phyloP scores from a whole-genome alignment of 345 rosid genomes.

The Firmiana major region DNA sequence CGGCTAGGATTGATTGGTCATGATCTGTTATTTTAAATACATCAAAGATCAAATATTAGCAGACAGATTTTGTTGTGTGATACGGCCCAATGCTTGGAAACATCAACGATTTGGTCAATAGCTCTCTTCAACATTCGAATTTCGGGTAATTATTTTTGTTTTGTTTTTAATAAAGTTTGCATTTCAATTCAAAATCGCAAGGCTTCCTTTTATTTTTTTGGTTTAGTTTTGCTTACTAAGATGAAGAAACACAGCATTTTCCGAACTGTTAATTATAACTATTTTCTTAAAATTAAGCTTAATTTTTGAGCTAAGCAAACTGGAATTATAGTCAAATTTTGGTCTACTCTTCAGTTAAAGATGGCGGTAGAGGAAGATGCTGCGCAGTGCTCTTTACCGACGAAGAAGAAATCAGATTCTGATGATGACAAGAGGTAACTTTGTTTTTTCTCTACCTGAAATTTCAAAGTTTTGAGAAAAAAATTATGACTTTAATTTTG shows the following conservation, averaged over 20 bases:
- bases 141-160: not conserved
- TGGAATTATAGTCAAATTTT: not conserved
- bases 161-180: not conserved
- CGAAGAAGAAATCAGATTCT: constrained; percentile 52
- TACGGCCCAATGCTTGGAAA: not conserved
- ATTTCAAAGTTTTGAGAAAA: not conserved
- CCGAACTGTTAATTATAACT: not conserved
- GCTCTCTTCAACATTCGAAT: not conserved
- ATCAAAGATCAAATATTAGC: not conserved
- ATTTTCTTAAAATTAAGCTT: not conserved
- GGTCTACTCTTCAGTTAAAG: not conserved
- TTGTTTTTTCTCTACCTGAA: not conserved
- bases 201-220: not conserved
- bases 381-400: constrained; percentile 23
- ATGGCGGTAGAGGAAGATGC: constrained; percentile 44
- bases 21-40: not conserved
- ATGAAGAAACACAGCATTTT: not conserved
- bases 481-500: not conserved
- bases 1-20: not conserved
- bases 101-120: constrained; percentile 12
- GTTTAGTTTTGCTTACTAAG: not conserved
- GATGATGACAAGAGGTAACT: constrained; percentile 59
- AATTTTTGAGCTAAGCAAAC: not conserved
- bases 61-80: not conserved
- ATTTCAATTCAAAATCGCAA: not conserved